Conservation (phyloP, 2,329 filamentous ascomycete species). For the Endocalyx cinctus region DNA sequence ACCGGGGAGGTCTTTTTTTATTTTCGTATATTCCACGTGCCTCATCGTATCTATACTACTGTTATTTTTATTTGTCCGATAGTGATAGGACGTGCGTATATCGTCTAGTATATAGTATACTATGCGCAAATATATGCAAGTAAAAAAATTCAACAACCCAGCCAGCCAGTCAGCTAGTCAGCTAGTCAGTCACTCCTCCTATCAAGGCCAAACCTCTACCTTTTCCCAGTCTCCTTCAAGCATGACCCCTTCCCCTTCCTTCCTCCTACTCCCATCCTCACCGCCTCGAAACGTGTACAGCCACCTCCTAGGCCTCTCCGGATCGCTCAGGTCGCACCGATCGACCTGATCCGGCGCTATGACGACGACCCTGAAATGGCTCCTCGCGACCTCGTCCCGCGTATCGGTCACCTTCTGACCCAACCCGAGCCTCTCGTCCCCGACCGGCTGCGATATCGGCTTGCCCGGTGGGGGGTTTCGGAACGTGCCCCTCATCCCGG, state of each 20-base stretch:
- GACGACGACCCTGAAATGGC: conserved; percentile 78
- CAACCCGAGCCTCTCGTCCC: conserved; percentile 34
- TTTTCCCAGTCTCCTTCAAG: conserved; percentile 55
- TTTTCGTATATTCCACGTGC: too few relatives aligned
- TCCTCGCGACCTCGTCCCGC: conserved; percentile 64
- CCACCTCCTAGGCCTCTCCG: conserved; percentile 58
- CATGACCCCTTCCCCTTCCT: conserved; percentile 28
- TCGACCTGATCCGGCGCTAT: conserved; percentile 77
- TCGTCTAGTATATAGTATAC: too few relatives aligned
- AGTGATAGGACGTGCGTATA: too few relatives aligned
- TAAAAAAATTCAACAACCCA: too few relatives aligned
- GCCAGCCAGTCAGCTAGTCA: too few relatives aligned
- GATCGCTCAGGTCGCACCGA: conserved; percentile 65
- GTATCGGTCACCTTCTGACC: conserved; percentile 67
- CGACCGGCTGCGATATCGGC: conserved; percentile 47
- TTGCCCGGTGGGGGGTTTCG: conserved; percentile 66
- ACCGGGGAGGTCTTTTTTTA: too few relatives aligned
- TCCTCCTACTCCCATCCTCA: conserved; percentile 27
- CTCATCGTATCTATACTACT: too few relatives aligned
- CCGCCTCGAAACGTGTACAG: conserved; percentile 56
- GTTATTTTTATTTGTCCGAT: too few relatives aligned
- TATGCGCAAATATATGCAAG: too few relatives aligned
- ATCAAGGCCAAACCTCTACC: conserved; percentile 65
- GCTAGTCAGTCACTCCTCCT: too few relatives aligned
- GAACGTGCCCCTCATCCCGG: conserved; percentile 73